A percentile compares a stretch with the other conserved stretches of the same genome.
Evolutionary conservation across 164 flowering plant species (phyloP).

Genomic region (Vitis vinifera): ASM3070453v1 NC_081822.1:29420501-29421000

Average conservation of each 20-base stretch:
- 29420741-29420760: constrained; percentile 12
- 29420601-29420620: constrained; percentile 32
- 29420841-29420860: constrained; percentile 11
- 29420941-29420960: neutral
- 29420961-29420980: neutral
- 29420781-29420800: constrained; percentile 7
- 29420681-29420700: neutral
- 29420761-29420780: constrained; percentile 11
- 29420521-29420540: constrained; percentile 49
- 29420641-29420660: constrained; percentile 9
- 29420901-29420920: neutral
- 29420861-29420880: neutral
- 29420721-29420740: constrained; percentile 3
- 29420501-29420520: constrained; percentile 67
- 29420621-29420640: constrained; percentile 1
- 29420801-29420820: constrained; percentile 11
- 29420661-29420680: neutral
- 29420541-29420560: constrained; percentile 66
- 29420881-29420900: neutral
- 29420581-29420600: constrained; percentile 57
- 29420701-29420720: neutral
- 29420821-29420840: too few relatives aligned
- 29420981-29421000: too few relatives aligned
- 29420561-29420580: constrained; percentile 72
- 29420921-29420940: neutral